Conservation (phyloP, 495 filamentous ascomycete species). For the Parachaetomium inaequale region DNA sequence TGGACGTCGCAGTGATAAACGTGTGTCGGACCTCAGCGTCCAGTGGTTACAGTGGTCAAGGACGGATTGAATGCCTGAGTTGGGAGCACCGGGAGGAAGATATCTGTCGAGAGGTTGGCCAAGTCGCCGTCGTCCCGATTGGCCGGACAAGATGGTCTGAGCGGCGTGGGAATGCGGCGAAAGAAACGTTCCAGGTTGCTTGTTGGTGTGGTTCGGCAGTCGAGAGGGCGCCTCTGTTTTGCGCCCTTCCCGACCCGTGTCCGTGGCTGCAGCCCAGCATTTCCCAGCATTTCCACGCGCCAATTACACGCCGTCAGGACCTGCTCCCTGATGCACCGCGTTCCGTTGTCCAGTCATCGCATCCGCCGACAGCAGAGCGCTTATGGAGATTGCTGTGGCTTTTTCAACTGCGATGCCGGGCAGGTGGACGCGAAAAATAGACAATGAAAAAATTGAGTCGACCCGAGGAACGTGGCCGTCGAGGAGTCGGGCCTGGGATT, state of each 20-base stretch:
- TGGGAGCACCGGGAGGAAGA: background rate
- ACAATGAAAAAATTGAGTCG: no score
- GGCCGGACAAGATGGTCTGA: background rate
- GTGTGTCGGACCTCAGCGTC: background rate
- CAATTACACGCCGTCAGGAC: constrained; percentile 6
- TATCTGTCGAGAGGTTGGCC: background rate
- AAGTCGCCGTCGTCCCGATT: background rate
- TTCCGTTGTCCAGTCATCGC: background rate
- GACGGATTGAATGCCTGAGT: background rate
- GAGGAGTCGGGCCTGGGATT: background rate
- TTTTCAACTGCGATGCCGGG: background rate
- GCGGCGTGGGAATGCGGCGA: constrained; percentile 2
- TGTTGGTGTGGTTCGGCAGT: background rate
- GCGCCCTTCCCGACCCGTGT: background rate
- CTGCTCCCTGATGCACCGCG: constrained; percentile 4
- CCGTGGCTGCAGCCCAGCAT: constrained; percentile 11
- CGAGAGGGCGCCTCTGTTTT: background rate
- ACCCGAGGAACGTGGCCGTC: no score
- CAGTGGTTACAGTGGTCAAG: no score
- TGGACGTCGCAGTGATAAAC: background rate
- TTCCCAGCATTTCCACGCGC: background rate
- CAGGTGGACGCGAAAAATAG: no score
- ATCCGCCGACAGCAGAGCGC: background rate
- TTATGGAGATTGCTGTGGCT: constrained; percentile 1
- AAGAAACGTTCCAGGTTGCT: no score